Conservation (phyloP, 1,139 yeast species). For the Candida smagusa region DNA sequence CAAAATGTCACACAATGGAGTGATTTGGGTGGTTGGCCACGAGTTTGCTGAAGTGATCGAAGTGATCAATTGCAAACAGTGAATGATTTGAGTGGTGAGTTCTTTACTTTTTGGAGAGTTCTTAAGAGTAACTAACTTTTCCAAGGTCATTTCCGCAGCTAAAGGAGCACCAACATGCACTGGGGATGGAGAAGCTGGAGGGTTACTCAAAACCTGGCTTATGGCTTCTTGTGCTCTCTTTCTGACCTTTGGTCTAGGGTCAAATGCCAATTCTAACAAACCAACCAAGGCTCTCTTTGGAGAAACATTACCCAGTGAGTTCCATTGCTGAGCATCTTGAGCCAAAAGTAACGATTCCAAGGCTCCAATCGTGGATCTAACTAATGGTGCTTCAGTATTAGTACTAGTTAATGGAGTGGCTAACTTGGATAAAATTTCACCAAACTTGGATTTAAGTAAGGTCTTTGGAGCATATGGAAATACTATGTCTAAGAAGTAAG, state of each 20-base stretch:
- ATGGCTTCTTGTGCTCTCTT: constrained; percentile 93
- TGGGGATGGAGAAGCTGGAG: constrained; percentile 80
- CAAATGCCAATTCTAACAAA: constrained; percentile 73
- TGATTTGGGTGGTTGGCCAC: constrained; percentile 76
- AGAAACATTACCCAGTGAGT: constrained; percentile 49
- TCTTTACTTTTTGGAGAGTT: constrained; percentile 46
- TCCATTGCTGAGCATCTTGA: constrained; percentile 81
- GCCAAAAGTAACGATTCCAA: constrained; percentile 75
- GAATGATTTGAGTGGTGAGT: constrained; percentile 59
- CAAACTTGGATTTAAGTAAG: constrained; percentile 67
- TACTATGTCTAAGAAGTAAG: constrained; percentile 78
- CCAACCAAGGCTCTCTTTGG: constrained; percentile 84
- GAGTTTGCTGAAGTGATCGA: constrained; percentile 69
- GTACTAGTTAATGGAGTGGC: constrained; percentile 76
- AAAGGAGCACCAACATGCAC: constrained; percentile 72
- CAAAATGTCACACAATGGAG: constrained; percentile 70
- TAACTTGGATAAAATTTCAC: constrained; percentile 71
- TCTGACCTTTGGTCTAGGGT: constrained; percentile 92
- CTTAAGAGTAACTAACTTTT: constrained; percentile 47
- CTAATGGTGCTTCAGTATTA: constrained; percentile 77
- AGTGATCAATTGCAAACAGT: constrained; percentile 69
- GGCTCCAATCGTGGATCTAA: constrained; percentile 82
- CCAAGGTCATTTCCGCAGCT: constrained; percentile 68
- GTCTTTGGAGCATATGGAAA: constrained; percentile 72
- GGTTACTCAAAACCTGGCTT: constrained; percentile 53